Percentiles rank a stretch among this genome's conserved stretches.
phyloP scores from a whole-genome alignment of 192 early-diverging fungal species.

The Mortierella hygrophila region DNA sequence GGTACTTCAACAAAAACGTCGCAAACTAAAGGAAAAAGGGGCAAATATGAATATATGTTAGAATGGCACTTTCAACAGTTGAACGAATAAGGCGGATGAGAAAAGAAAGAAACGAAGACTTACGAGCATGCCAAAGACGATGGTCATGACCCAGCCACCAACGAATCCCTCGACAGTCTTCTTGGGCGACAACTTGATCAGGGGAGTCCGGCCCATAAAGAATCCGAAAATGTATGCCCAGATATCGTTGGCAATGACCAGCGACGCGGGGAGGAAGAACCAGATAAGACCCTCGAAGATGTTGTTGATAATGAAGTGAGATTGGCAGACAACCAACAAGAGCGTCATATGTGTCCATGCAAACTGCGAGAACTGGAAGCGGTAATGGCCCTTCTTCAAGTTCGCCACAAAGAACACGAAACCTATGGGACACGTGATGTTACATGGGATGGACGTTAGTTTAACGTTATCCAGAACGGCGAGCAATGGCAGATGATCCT shows the following conservation, averaged over 20 bases:
- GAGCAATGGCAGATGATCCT: background rate
- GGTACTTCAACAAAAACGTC: constrained; percentile 63
- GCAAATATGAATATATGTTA: background rate
- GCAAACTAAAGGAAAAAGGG: constrained; percentile 41
- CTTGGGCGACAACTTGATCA: constrained; percentile 95
- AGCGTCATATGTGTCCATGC: constrained; percentile 98
- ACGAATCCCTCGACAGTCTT: constrained; percentile 99
- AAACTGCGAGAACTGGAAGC: constrained; percentile 96
- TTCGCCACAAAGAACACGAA: constrained; percentile 96
- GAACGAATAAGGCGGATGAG: background rate
- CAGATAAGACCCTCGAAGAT: constrained; percentile 98
- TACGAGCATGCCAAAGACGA: constrained; percentile 87
- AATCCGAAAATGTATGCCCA: constrained; percentile 97
- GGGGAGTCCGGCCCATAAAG: constrained; percentile 91
- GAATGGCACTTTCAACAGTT: background rate
- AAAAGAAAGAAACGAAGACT: constrained; percentile 21
- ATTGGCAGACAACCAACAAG: constrained; percentile 91
- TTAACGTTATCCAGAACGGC: background rate
- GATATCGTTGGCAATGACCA: constrained; percentile 97
- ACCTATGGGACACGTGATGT: constrained; percentile 37
- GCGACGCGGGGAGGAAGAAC: constrained; percentile 91
- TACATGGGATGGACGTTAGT: background rate
- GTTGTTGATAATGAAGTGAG: constrained; percentile 97
- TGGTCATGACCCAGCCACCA: constrained; percentile 87
- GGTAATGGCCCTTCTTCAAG: constrained; percentile 92